Conservation (phyloP, 768 basidiomycete genomes). For the Sistotremastrum niveocremeum region DNA sequence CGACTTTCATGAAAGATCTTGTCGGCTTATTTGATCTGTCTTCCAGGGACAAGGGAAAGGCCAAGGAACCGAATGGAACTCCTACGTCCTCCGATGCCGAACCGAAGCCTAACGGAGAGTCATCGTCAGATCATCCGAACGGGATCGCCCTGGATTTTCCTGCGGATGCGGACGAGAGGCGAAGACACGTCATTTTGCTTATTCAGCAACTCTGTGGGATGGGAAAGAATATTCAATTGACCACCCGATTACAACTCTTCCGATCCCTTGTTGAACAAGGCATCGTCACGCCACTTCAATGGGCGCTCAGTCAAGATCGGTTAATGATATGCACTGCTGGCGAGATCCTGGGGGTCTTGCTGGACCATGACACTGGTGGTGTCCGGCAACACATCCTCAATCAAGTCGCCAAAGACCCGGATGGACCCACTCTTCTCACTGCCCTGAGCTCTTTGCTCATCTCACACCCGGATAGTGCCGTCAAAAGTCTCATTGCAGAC, state of each 20-base stretch:
- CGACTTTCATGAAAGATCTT: constrained; percentile 60
- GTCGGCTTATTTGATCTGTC: constrained; percentile 50
- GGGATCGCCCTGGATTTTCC: constrained; percentile 31
- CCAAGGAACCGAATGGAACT: constrained; percentile 1
- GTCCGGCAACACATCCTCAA: constrained; percentile 76
- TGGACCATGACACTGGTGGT: constrained; percentile 85
- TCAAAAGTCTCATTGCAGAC: constrained; percentile 87
- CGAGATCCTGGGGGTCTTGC: constrained; percentile 69
- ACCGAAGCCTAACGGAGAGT: constrained; percentile 29
- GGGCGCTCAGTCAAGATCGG: constrained; percentile 56
- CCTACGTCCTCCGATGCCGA: constrained; percentile 9
- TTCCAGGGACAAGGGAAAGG: constrained; percentile 7
- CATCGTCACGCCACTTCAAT: constrained; percentile 81
- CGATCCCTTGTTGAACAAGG: constrained; percentile 80
- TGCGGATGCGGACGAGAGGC: constrained; percentile 40
- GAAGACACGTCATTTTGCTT: constrained; percentile 71
- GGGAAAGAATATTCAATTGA: constrained; percentile 93
- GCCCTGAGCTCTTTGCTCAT: constrained; percentile 67
- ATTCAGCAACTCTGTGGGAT: constrained; percentile 88
- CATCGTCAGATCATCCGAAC: constrained; percentile 9
- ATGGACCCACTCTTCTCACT: constrained; percentile 61
- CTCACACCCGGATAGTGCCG: constrained; percentile 68
- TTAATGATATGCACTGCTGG: constrained; percentile 70
- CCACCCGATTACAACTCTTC: constrained; percentile 74
- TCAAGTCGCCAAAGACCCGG: constrained; percentile 62